A percentile compares a stretch with the other conserved stretches of the same genome.
Evolutionary conservation across 768 basidiomycete species (phyloP).

Genomic region (Clitopilus hobsonii): DNA sequence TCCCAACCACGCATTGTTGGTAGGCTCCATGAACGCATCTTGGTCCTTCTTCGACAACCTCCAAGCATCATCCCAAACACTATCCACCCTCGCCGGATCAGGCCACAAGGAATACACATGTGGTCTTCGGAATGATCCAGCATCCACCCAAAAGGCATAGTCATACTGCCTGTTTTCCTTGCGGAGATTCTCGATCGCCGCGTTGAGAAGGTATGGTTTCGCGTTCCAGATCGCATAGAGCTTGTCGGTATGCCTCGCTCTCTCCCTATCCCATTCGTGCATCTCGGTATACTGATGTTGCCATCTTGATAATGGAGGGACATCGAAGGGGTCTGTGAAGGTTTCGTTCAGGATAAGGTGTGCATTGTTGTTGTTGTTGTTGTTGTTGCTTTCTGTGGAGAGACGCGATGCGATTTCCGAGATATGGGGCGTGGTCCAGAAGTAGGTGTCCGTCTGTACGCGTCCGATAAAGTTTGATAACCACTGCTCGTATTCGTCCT

Average conservation of each 20-base stretch:
- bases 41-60: conserved; percentile 15
- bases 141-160: conserved; percentile 58
- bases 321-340: conserved; percentile 38
- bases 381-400: conserved; percentile 1
- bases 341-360: conserved; percentile 39
- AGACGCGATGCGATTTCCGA: conserved; percentile 23
- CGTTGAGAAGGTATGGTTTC: conserved; percentile 45
- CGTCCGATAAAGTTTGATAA: conserved; percentile 36
- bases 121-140: conserved; percentile 42
- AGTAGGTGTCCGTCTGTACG: conserved; percentile 47
- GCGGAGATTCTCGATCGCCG: conserved; percentile 27
- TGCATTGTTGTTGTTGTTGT: conserved; percentile 2
- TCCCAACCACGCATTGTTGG: neutral
- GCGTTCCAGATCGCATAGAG: conserved; percentile 54
- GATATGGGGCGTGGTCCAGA: conserved; percentile 42
- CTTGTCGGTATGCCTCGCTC: conserved; percentile 35
- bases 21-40: neutral
- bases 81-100: conserved; percentile 29
- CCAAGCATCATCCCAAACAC: conserved; percentile 33
- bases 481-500: conserved; percentile 41
- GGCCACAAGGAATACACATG: conserved; percentile 49
- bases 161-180: conserved; percentile 29
- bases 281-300: conserved; percentile 32
- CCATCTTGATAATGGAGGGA: conserved; percentile 37
- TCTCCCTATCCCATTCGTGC: conserved; percentile 43